A percentile compares a stretch with the other conserved stretches of the same genome.
phyloP scores from a whole-genome alignment of 1,139 yeast species.

The Debaryomyces fabryi region DNA sequence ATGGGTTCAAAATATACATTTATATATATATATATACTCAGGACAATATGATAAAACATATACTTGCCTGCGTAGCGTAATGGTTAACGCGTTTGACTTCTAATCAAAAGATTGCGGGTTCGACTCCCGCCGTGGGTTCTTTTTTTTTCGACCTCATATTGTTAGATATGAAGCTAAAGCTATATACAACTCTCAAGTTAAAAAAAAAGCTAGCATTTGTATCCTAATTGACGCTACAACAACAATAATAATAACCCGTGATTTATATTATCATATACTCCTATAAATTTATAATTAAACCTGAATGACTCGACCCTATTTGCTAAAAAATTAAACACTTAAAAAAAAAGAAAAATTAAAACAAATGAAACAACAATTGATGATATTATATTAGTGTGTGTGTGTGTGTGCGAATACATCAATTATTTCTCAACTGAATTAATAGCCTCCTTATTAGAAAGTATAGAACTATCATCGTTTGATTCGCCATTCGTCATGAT shows the following conservation, averaged over 20 bases:
- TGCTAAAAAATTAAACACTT: not conserved
- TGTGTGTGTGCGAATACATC: slow-evolving; percentile 4
- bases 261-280: slow-evolving; percentile 1
- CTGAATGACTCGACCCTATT: slow-evolving; percentile 8
- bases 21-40: no score
- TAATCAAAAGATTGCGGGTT: slow-evolving; percentile 34
- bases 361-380: not conserved
- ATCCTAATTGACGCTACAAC: not conserved
- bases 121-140: slow-evolving; percentile 34
- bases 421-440: not conserved
- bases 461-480: not conserved
- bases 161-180: no score
- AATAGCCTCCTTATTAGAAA: not conserved
- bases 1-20: no score
- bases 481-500: slow-evolving; percentile 3
- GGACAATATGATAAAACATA: not conserved
- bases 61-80: slow-evolving; percentile 10
- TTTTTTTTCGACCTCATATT: no score
- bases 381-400: slow-evolving; percentile 5
- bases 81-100: slow-evolving; percentile 31
- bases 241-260: slow-evolving; percentile 3
- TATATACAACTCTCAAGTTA: no score
- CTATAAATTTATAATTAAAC: slow-evolving; percentile 1
- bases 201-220: no score
- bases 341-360: not conserved